These are phyloP conservation scores for Aspergillus baeticus DNA, from an alignment of 495 filamentous ascomycete species.

Conservation along the genomic window DNA sequence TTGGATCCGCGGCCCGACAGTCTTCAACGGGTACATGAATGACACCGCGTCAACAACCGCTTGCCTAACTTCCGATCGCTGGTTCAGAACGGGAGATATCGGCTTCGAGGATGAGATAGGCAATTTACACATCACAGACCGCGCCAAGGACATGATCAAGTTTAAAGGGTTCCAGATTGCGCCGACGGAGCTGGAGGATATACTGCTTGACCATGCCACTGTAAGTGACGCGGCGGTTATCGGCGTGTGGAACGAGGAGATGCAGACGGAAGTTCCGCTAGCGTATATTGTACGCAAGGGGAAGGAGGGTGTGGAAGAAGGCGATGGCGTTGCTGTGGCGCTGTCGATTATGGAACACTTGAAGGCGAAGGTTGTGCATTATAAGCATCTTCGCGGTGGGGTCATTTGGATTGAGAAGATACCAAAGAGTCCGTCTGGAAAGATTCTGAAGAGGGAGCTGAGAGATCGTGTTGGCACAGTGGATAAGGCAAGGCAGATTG, in stretches of 20 bases:
- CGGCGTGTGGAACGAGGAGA: constrained; percentile 51
- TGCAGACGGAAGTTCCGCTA: constrained; percentile 70
- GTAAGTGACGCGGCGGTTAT: constrained; percentile 28
- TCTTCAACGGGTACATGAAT: constrained; percentile 63
- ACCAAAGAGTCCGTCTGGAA: constrained; percentile 74
- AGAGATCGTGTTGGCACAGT: constrained; percentile 12
- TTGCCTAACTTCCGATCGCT: constrained; percentile 39
- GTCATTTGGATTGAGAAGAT: constrained; percentile 62
- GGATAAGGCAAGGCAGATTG: constrained; percentile 6
- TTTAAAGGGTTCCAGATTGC: constrained; percentile 39
- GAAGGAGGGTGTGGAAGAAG: not conserved
- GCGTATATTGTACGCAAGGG: constrained; percentile 65
- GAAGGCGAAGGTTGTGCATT: constrained; percentile 46
- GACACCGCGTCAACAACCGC: constrained; percentile 28
- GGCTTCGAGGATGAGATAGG: constrained; percentile 44
- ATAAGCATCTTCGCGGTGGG: constrained; percentile 74
- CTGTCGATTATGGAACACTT: constrained; percentile 57
- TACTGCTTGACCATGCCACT: constrained; percentile 22
- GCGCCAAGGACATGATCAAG: constrained; percentile 38
- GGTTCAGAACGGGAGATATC: constrained; percentile 56
- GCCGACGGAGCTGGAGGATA: constrained; percentile 30
- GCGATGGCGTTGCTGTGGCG: constrained; percentile 40
- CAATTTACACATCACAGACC: constrained; percentile 33
- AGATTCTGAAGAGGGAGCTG: constrained; percentile 68
- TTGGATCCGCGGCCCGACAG: constrained; percentile 48